Conservation (phyloP, 257 asterid species). For the Solanum virginianum region DNA sequence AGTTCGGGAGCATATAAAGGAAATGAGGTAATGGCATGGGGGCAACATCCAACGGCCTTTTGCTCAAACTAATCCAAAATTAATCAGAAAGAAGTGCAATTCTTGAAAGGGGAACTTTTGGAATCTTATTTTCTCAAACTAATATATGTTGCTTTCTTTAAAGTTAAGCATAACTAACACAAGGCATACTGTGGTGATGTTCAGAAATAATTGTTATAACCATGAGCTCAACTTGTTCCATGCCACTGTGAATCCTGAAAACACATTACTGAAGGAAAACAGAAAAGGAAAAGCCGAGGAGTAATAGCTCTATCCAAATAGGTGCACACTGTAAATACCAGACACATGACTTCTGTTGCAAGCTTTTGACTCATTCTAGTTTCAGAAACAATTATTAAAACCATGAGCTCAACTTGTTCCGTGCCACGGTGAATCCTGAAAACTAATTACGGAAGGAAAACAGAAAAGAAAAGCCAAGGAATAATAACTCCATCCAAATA, state of each 20-base stretch:
- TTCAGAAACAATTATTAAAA: background rate
- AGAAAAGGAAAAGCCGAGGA: background rate
- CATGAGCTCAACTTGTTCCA: background rate
- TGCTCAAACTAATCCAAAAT: background rate
- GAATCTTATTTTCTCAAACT: background rate
- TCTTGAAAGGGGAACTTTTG: background rate
- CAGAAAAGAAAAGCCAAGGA: background rate
- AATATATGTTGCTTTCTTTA: background rate
- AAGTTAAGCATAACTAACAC: background rate
- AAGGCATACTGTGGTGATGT: background rate
- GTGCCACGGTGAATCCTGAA: background rate
- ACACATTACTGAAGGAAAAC: background rate
- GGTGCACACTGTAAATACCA: background rate
- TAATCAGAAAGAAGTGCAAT: background rate
- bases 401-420: background rate
- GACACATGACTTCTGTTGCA: background rate
- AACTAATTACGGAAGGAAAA: background rate
- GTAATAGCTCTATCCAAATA: background rate
- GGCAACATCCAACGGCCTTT: background rate
- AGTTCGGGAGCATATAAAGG: background rate
- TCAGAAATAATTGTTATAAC: background rate
- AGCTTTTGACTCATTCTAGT: background rate
- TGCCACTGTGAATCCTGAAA: background rate
- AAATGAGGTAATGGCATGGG: background rate
- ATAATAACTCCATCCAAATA: background rate